phyloP scores from a whole-genome alignment of 805 yeast species.

The Maudiozyma pseudohumilis region DNA sequence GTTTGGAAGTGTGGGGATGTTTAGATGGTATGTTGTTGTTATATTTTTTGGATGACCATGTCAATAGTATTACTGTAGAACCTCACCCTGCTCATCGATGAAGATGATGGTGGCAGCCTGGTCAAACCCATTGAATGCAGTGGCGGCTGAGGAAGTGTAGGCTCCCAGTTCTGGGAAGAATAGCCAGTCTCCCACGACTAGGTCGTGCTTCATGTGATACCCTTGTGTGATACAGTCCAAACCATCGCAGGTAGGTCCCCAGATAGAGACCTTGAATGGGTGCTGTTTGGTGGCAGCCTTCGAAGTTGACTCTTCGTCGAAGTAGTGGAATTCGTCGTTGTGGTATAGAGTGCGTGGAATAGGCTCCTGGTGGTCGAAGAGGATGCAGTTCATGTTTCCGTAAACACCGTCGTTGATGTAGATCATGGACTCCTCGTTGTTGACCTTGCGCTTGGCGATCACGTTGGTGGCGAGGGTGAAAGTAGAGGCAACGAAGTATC shows the following conservation, averaged over 20 bases:
- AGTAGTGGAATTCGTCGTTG: slow-evolving; percentile 37
- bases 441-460: slow-evolving; percentile 62
- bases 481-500: slow-evolving; percentile 77
- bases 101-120: slow-evolving; percentile 51
- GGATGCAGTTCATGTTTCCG: slow-evolving; percentile 88
- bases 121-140: slow-evolving; percentile 83
- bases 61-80: neutral
- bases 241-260: slow-evolving; percentile 99
- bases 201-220: slow-evolving; percentile 45
- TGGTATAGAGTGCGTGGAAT: slow-evolving; percentile 56
- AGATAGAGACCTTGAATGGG: slow-evolving; percentile 50
- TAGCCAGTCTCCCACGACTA: slow-evolving; percentile 85
- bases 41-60: no score
- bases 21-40: no score
- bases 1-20: no score
- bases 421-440: slow-evolving; percentile 47
- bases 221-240: slow-evolving; percentile 66
- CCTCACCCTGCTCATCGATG: slow-evolving; percentile 36
- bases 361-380: slow-evolving; percentile 86
- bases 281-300: slow-evolving; percentile 4
- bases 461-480: slow-evolving; percentile 78
- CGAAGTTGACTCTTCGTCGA: slow-evolving; percentile 24
- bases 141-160: slow-evolving; percentile 86
- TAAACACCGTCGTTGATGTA: slow-evolving; percentile 93
- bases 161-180: slow-evolving; percentile 82